These are phyloP conservation scores for Hypoxylon lienhwacheense DNA, from an alignment of 495 filamentous ascomycete genomes.

Conservation along the genomic window DNA sequence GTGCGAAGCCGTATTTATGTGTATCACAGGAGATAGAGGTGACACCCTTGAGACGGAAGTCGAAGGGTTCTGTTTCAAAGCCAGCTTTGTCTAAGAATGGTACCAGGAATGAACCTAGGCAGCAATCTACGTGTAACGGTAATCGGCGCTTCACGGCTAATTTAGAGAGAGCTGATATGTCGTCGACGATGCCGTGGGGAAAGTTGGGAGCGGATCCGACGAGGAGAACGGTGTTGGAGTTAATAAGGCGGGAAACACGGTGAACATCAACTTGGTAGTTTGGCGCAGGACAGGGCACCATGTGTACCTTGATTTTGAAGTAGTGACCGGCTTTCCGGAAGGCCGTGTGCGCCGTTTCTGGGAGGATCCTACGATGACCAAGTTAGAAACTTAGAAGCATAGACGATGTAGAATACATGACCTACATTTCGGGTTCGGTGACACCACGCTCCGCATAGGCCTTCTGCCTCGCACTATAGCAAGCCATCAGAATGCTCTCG, in stretches of 20 bases:
- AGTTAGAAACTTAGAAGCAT: conserved; percentile 2
- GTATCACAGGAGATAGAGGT: conserved; percentile 96
- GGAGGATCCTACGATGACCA: conserved; percentile 69
- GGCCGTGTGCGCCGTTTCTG: conserved; percentile 90
- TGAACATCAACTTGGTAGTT: conserved; percentile 78
- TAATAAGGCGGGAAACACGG: conserved; percentile 80
- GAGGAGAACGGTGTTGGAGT: conserved; percentile 93
- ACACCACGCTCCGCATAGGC: conserved; percentile 80
- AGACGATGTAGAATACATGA: neutral
- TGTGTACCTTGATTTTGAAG: conserved; percentile 91
- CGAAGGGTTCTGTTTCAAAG: conserved; percentile 82
- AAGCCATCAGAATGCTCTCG: conserved; percentile 95
- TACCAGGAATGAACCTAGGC: conserved; percentile 90
- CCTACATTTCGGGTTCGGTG: conserved; percentile 92
- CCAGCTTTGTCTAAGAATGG: conserved; percentile 90
- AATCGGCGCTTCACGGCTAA: conserved; percentile 76
- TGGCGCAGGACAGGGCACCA: conserved; percentile 85
- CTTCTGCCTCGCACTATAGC: conserved; percentile 84
- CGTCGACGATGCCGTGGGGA: conserved; percentile 96
- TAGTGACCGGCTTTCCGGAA: conserved; percentile 95
- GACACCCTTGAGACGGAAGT: conserved; percentile 92
- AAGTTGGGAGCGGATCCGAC: conserved; percentile 97
- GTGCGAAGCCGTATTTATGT: conserved; percentile 98
- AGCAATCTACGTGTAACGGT: conserved; percentile 96
- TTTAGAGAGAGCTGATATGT: conserved; percentile 82